Evolutionary conservation across 2,329 filamentous ascomycete species (phyloP), one percentile per base, ranked within the genome.

Genomic region (Coniochaeta sp.): DNA sequence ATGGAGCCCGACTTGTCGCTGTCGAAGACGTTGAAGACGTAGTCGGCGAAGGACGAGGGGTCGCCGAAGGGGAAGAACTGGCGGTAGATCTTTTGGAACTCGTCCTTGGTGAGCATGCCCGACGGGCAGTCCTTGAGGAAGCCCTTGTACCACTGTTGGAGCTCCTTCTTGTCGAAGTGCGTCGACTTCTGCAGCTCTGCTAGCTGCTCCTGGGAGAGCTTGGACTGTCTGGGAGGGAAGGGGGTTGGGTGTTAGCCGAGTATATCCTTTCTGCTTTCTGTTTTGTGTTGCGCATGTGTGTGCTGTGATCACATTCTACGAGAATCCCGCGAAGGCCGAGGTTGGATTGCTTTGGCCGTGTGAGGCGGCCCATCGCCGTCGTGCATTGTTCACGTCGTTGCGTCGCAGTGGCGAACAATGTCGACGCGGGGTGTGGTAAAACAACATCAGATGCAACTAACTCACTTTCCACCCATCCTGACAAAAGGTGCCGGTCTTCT

Each of bases 141-240:
- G 65, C 95, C 95, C 84, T 98, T 98, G 79, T 99, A 98, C 95
- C 95, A 99, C 87, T 98, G 93, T 75, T 99, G 95, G 73, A 99
- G 78, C 78, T 99, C 95, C 82, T 98, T 98, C 88, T 97, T 97
- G 78, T 99, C 95, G 73, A 99, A 99, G 77, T 98, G 92, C 65
- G 95, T 99, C 62, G 92, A 92, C 81, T 91, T 95, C 75, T 98
- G 93, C 67, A 99, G 87, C 77, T 99, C 95, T 67, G 85, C 86
- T 72, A 99, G 89, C 83, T 99, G 92, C 76, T 96, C 89, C 74
- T 95, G 91, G 61, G 93, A 96, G 74, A 99, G 89, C 82, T 98
- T 99, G 69, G 93, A 98, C 82, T 98, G 95, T 79, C 95, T 99
- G 72, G 30, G 40, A 60, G 58, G 72, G 30, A 38, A 60, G 58